Evolutionary conservation across 805 yeast genomes (phyloP).

Genomic region (Dipodascus geniculatus): DNA sequence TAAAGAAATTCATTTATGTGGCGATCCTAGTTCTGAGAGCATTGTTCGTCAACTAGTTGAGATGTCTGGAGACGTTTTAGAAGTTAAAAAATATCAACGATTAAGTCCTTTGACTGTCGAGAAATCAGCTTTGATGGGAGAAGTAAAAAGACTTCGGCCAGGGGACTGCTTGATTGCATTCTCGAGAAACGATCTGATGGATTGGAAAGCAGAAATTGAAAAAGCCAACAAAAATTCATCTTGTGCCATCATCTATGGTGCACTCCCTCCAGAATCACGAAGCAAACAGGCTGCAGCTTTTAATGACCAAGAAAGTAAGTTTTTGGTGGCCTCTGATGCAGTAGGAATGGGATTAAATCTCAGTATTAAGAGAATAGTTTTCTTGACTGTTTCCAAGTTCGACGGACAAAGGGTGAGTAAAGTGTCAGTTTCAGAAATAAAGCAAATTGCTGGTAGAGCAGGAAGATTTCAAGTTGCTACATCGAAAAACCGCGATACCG

Average conservation of each 20-base stretch:
- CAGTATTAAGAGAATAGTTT: conserved; percentile 69
- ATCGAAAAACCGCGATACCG: conserved; percentile 7
- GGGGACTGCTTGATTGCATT: conserved; percentile 93
- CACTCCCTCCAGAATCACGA: conserved; percentile 90
- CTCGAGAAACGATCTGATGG: conserved; percentile 61
- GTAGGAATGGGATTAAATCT: conserved; percentile 95
- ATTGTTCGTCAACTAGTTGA: conserved; percentile 45
- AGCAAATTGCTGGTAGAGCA: conserved; percentile 95
- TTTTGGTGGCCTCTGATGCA: conserved; percentile 93
- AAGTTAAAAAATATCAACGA: conserved; percentile 60
- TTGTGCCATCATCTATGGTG: conserved; percentile 90
- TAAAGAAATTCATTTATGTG: conserved; percentile 82
- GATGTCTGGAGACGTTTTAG: conserved; percentile 70
- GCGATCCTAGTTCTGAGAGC: conserved; percentile 78
- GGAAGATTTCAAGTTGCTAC: conserved; percentile 54
- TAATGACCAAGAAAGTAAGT: conserved; percentile 64
- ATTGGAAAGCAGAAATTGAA: conserved; percentile 60
- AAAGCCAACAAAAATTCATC: conserved; percentile 38
- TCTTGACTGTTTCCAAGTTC: conserved; percentile 55
- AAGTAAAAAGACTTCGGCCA: conserved; percentile 32
- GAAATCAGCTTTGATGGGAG: conserved; percentile 20
- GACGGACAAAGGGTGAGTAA: conserved; percentile 43
- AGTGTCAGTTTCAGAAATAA: conserved; percentile 55
- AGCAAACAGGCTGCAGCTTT: conserved; percentile 71
- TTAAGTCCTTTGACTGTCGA: conserved; percentile 60